These are phyloP conservation scores for Neurospora pannonica DNA, from an alignment of 495 filamentous ascomycete genomes.

Conservation along the genomic window DNA sequence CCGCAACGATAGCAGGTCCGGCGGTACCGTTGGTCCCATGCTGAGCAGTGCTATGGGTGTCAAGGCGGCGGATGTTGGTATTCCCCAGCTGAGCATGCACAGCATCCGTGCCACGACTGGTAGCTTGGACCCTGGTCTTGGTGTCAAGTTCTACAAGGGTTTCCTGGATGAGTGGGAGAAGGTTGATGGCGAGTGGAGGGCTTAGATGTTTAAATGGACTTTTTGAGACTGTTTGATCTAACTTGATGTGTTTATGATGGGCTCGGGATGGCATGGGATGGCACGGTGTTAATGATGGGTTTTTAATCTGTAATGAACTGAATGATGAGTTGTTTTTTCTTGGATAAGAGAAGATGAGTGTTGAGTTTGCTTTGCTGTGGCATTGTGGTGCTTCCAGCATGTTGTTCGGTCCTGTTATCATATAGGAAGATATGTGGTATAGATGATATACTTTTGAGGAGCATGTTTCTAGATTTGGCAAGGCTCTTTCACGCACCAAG, in stretches of 20 bases:
- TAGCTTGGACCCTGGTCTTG: constrained; percentile 75
- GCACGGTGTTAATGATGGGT: not conserved
- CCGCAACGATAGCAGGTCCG: constrained; percentile 76
- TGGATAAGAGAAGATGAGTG: not conserved
- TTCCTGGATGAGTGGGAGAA: constrained; percentile 84
- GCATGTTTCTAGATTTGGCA: too few relatives aligned
- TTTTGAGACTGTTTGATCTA: not conserved
- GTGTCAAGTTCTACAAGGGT: constrained; percentile 78
- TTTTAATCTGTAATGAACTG: not conserved
- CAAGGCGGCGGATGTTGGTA: constrained; percentile 78
- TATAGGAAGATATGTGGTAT: not conserved
- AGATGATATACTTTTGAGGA: not conserved
- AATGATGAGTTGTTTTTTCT: not conserved
- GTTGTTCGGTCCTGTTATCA: not conserved
- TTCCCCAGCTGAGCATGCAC: constrained; percentile 93
- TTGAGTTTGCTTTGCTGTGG: not conserved
- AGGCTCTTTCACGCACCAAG: too few relatives aligned
- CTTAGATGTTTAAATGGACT: not conserved
- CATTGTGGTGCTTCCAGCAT: not conserved
- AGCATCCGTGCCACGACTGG: constrained; percentile 87
- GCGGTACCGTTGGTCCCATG: constrained; percentile 95
- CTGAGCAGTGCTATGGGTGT: constrained; percentile 71
- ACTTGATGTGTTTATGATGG: constrained; percentile 1
- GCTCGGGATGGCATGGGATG: not conserved
- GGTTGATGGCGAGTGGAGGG: constrained; percentile 71